Evolutionary conservation across 202 grass and related monocot species (phyloP), one percentile per base, ranked within the genome.

Genomic region (Carex sylvatica): DNA sequence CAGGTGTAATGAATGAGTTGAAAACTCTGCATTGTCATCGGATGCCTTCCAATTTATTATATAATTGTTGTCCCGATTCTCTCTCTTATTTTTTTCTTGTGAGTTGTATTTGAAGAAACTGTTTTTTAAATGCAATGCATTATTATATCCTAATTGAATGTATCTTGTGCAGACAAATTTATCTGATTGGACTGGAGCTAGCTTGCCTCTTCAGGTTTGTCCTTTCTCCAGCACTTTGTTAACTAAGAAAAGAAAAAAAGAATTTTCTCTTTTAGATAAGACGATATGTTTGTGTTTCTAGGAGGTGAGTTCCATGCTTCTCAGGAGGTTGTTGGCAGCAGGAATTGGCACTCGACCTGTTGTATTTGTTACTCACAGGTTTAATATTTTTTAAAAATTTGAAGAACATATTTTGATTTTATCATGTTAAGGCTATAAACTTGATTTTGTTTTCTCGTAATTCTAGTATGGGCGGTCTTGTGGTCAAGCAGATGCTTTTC

Each of bases 291-390:
- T 42, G n/a, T 65, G 9, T 67, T 4, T 83, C 49, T 90, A 98
- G 95, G 95, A 98, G 86, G 95, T 98, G 81, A 93, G 95, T 81
- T 95, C 91, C 80, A 91, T 95, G 95, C 85, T 98, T 55, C 61
- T 98, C 58, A 91, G 91, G 84, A 98, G 90, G 72, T 74, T 98
- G 82, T 81, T 88, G 79, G 77, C 85, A 85, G 92, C 95, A 78
- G 92, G 92, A 66, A 91, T 98, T 49, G 95, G 95, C 74, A 90
- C 66, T 60, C 84, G 92, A 31, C 95, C 95, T 86, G 91, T 95
- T 90, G 85, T 98, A 30, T 98, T 98, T 90, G 92, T 98, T 60
- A 93, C 95, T 61, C 95, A 98, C 58, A 98, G 95, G 95, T 95
- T 86, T 81, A n/a, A 33, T 71, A 10, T 16, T 70, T 65, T 62